Evolutionary conservation across 2,329 filamentous ascomycete species (phyloP), one percentile per base, ranked within the genome.

Genomic region (Pochonia chlamydosporia): DNA sequence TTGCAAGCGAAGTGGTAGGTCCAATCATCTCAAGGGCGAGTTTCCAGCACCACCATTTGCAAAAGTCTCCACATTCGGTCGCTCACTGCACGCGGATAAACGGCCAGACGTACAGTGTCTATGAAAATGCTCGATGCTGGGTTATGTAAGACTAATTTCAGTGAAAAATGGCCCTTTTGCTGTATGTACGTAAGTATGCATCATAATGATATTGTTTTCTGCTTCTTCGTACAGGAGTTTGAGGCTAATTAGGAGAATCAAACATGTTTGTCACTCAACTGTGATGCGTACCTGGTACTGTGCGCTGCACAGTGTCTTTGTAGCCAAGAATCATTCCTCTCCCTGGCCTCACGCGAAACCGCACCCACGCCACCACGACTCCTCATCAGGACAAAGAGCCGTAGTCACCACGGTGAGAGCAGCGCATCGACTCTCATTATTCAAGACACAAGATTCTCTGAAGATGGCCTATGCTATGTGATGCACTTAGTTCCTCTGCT

Each of bases 1-100:
- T 4, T 13, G 11, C 47, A 51, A 50, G 48, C 52, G 48, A n/a
- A 50, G 40, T 43, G 5, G 14, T 35, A 18, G 20, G 26, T 31
- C 46, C 36, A 48, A 45, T 46, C 26, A 40, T 28, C 9, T 24
- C 10, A 8, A 42, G 35, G 6, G 37, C 37, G 44, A 36, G 40
- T 26, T 46, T 35, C 20, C 20, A 41, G 36, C 31, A 25, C 31
- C 14, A 10, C 18, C 9, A 13, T 30, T 40, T 26, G 21, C 26
- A 18, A 13, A n/a, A 14, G 44, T 40, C 43, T 25, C 31, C 33
- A 44, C 16, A 24, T 31, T 41, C n/a, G n/a, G n/a, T n/a, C n/a
- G n/a, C n/a, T n/a, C n/a, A n/a, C n/a, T n/a, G n/a, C n/a, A n/a
- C n/a, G n/a, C n/a, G n/a, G n/a, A n/a, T n/a, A n/a, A n/a, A n/a